phyloP scores from a whole-genome alignment of 1,284 basidiomycete species.

The Malassezia nana region DNA sequence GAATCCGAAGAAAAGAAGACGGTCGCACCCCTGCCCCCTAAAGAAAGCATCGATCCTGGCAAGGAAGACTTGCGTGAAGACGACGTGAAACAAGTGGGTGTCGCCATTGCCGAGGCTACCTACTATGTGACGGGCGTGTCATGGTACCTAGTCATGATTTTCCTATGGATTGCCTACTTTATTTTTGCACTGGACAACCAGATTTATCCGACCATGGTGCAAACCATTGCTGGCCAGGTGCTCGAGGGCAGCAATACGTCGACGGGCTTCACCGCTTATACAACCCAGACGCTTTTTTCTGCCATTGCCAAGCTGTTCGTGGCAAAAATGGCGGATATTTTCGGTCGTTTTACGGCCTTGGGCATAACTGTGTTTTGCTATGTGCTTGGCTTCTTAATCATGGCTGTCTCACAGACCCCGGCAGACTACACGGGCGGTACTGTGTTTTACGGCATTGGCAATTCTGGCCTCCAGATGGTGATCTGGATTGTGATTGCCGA shows the following conservation, averaged over 20 bases:
- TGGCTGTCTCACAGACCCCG: constrained; percentile 30
- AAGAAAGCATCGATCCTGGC: background rate
- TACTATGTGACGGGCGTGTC: constrained; percentile 7
- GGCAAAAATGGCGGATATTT: constrained; percentile 45
- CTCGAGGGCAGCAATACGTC: background rate
- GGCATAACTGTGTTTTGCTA: constrained; percentile 34
- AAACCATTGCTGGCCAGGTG: background rate
- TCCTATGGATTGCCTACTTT: constrained; percentile 7
- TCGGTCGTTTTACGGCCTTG: constrained; percentile 40
- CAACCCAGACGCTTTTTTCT: constrained; percentile 38
- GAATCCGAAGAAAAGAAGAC: background rate
- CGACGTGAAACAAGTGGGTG: constrained; percentile 16
- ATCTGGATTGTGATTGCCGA: constrained; percentile 46
- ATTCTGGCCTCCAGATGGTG: constrained; percentile 44
- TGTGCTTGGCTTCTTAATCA: constrained; percentile 38
- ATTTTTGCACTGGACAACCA: constrained; percentile 13
- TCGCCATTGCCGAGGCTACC: constrained; percentile 14
- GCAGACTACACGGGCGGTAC: constrained; percentile 27
- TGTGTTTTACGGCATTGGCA: constrained; percentile 42
- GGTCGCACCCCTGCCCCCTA: background rate
- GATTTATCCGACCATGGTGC: background rate
- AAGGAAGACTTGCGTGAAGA: constrained; percentile 2
- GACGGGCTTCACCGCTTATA: background rate
- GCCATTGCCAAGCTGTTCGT: constrained; percentile 45
- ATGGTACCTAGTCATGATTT: constrained; percentile 8